Conservation (phyloP, 257 asterid genomes). For the Solanum gandarillasii region DNA sequence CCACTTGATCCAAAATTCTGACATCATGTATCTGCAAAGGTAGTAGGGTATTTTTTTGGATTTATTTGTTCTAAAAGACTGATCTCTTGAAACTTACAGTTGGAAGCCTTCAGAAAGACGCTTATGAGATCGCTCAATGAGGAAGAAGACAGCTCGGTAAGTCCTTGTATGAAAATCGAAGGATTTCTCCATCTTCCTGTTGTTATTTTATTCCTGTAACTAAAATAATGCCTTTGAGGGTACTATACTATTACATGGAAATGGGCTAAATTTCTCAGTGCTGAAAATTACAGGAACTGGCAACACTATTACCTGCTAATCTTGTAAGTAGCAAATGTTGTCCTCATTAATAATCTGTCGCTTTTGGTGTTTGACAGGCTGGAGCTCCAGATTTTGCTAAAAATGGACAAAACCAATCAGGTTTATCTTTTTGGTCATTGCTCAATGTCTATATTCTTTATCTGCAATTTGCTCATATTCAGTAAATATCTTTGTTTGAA, state of each 20-base stretch:
- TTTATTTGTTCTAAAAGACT: background rate
- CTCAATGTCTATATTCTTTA: background rate
- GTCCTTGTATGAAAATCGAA: slow-evolving; percentile 7
- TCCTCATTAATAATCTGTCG: background rate
- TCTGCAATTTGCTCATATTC: background rate
- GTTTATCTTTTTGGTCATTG: slow-evolving; percentile 18
- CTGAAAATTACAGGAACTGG: background rate
- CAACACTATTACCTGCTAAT: background rate
- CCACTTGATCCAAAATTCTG: background rate
- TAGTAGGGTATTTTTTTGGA: background rate
- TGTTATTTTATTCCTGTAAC: background rate
- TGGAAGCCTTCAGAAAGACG: slow-evolving; percentile 82
- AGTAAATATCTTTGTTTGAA: background rate
- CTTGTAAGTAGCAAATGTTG: background rate
- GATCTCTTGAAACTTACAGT: slow-evolving; percentile 37
- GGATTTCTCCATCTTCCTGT: background rate
- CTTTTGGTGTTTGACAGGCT: slow-evolving; percentile 27
- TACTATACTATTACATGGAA: background rate
- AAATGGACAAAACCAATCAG: slow-evolving; percentile 19
- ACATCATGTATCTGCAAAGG: background rate
- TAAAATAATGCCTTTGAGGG: background rate
- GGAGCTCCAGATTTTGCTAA: slow-evolving; percentile 21
- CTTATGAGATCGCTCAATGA: slow-evolving; percentile 85
- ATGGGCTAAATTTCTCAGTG: background rate
- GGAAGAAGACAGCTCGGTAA: slow-evolving; percentile 63